Base-by-base conservation (phyloP, 169 alveolate genomes). In the Eimeria sp. region DNA sequence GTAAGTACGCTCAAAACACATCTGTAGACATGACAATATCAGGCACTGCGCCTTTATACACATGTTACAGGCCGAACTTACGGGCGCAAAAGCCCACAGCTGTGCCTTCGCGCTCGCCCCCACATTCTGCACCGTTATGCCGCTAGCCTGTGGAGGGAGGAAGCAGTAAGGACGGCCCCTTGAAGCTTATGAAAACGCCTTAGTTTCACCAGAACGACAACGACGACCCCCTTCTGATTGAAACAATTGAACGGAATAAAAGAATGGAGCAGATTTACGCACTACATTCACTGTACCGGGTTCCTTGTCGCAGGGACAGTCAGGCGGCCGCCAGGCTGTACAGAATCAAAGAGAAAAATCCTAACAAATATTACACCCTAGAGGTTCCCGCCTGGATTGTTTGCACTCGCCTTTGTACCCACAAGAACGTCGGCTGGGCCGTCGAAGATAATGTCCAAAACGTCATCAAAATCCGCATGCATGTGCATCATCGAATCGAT, bases 71-170 rank as follows among this genome's bases (percentile, higher is more conserved):
- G 30, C 22, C 22, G 78, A 34, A 3, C 90, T 34, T 78, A 92
- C 95, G 40, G 95, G 95, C 25, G 95, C 95, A 75, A 92, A 92
- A 4, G 95, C 95, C 95, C 95, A 92, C 14, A 92, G 47, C 61
- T 61, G 61, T 13, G 92, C 76, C 63, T 61, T 54, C 34, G 95
- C 67, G 54, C 91, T 49, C 63, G 76, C 92, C 20, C 95, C 95
- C 51, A 92, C 92, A 45, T 92, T 92, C 30, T 78, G 63, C 14
- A 92, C 75, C 10, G 95, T 92, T 72, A 78, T 92, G 34, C 95
- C 95, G 65, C 67, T 61, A 34, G 95, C 95, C 95, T 92, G 70
- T 10, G 73, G 82, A 43, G 63, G 63, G 82, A 76, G 65, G 87
- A 63, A 49, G 13, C n/a, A 61, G n/a, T 61, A 16, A 25, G 70